These are phyloP conservation scores for Sporothrix luriei DNA, from an alignment of 2,329 filamentous ascomycete genomes.

Conservation along the genomic window DNA sequence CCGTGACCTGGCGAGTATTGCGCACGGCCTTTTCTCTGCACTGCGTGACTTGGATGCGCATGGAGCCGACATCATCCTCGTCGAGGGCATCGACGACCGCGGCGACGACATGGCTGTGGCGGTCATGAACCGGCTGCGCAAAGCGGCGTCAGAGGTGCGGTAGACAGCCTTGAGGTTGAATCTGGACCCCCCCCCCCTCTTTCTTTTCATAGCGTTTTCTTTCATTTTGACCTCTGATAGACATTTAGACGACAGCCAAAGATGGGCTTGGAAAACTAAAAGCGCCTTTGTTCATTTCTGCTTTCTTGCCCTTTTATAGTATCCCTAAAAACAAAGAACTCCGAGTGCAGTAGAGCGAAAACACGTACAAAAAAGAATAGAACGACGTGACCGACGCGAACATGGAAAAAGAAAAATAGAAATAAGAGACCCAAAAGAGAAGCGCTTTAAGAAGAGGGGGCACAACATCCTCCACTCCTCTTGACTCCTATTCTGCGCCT, in stretches of 20 bases:
- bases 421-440: constrained; percentile 9
- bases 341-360: constrained; percentile 16
- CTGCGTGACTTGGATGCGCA: constrained; percentile 80
- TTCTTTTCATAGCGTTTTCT: background rate
- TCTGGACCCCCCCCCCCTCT: too few species aligned
- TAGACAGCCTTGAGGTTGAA: constrained; percentile 27
- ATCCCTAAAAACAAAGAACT: constrained; percentile 17
- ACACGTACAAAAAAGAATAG: background rate
- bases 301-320: constrained; percentile 15
- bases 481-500: background rate
- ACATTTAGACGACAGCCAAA: constrained; percentile 32
- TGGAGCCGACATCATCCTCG: constrained; percentile 79
- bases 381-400: constrained; percentile 6
- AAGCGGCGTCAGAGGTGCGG: constrained; percentile 68
- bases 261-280: constrained; percentile 3
- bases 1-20: constrained; percentile 69
- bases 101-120: constrained; percentile 84
- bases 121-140: constrained; percentile 80
- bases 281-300: background rate
- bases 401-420: background rate
- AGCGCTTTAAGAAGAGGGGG: background rate
- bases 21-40: constrained; percentile 83
- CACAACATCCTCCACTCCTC: background rate
- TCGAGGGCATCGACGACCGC: constrained; percentile 81
- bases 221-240: background rate